A percentile compares a stretch with the other conserved stretches of the same genome.
These are phyloP conservation scores for Dalbergia cultrata DNA, from an alignment of 306 rosid genomes.

Conservation along the genomic window DNA sequence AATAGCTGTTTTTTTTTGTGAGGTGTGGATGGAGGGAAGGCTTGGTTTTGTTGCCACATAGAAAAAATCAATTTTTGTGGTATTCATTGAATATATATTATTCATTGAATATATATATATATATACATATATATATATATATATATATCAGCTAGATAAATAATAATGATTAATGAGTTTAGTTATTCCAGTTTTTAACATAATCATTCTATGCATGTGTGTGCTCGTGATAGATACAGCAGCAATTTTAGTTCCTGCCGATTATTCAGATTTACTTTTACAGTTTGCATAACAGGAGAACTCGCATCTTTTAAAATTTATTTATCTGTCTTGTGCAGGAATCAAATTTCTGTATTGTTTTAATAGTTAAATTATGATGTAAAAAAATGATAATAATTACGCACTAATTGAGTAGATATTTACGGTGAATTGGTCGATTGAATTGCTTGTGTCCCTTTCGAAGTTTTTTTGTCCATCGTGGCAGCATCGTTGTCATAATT, in stretches of 20 bases:
- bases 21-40: background rate
- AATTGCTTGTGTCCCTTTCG: constrained; percentile 9
- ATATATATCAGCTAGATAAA: background rate
- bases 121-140: too few species aligned
- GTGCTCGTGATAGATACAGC: background rate
- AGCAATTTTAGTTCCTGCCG: background rate
- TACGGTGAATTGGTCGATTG: constrained; percentile 9
- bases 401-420: constrained; percentile 27
- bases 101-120: too few species aligned
- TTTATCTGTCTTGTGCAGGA: background rate
- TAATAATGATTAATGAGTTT: background rate
- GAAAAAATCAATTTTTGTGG: background rate
- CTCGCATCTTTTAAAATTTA: background rate
- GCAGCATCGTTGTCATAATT: background rate
- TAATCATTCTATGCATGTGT: background rate
- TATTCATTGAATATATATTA: background rate
- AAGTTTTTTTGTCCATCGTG: constrained; percentile 12
- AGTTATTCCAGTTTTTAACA: background rate
- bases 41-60: background rate
- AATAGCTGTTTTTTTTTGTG: background rate
- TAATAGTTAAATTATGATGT: background rate
- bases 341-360: background rate
- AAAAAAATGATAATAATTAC: background rate
- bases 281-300: background rate
- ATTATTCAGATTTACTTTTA: background rate